Base-by-base conservation (phyloP, 768 basidiomycete species). In the Leccinellum albellum region DNA sequence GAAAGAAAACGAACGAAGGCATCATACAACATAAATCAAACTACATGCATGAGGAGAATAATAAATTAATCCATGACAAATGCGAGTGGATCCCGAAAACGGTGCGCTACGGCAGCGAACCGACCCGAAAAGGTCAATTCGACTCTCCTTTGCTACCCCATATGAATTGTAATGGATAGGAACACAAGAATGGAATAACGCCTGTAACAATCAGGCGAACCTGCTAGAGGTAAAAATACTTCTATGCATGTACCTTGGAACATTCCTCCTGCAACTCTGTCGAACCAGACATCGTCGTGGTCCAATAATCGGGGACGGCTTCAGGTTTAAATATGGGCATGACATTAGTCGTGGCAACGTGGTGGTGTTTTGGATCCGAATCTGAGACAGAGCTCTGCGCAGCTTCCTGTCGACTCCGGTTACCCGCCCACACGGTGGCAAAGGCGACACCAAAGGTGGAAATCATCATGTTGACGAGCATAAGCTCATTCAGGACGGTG, bases 371-470 rank as follows among this genome's bases (percentile, higher is more conserved):
- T n/a, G 59, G 14, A 23, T 45, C 13, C 42, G 20, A 40, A 2
- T 51, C 29, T 1, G 10, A 14, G 13, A 1, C 12, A 3, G 40
- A 20, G 20, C 40, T 4, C 6, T 9, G 33, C 6, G 12, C 40
- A n/a, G 8, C 21, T 10, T 58, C 61, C 17, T 23, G 31, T 47
- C 31, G 49, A 32, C 10, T 42, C 14, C 48, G 8, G 3, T 23
- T 54, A 21, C 60, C 61, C 35, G 50, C 51, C 61, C 61, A 52
- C 9, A 47, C 46, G 13, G 46, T 47, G 14, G 46, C 46, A 6
- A 47, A 47, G 17, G 46, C 46, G 26, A 62, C 56, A 5, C 61
- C 61, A 29, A 62, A 63, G 4, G 61, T 63, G 5, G 61, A 32
- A 5, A 63, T 20, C 50, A 59, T 51, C 12, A 45, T 23, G 26